These are phyloP conservation scores for Triadica sebifera DNA, from an alignment of 345 rosid species.

Conservation along the genomic window DNA sequence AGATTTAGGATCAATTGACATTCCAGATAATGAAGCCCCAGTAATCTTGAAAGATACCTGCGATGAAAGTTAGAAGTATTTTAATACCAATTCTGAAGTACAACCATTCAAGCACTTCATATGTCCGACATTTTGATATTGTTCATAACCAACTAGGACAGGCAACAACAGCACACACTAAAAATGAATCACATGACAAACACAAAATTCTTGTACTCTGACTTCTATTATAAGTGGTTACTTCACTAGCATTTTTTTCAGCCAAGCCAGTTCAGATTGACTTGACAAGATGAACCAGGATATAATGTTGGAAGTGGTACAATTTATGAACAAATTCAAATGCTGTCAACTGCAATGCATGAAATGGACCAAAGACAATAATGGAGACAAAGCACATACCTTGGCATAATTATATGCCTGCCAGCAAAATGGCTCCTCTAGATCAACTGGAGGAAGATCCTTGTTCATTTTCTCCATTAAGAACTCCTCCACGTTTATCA, in stretches of 20 bases:
- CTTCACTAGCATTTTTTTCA: not conserved
- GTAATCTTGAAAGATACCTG: conserved; percentile 81
- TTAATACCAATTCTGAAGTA: not conserved
- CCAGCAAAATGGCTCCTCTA: conserved; percentile 97
- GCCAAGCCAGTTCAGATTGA: not conserved
- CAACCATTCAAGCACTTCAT: not conserved
- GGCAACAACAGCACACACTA: not conserved
- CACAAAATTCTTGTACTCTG: not conserved
- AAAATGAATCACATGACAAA: not conserved
- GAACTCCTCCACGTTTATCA: conserved; percentile 72
- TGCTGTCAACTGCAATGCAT: conserved; percentile 1
- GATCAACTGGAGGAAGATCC: conserved; percentile 78
- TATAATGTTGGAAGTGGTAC: not conserved
- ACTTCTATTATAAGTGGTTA: not conserved
- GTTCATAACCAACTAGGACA: not conserved
- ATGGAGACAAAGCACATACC: conserved; percentile 34
- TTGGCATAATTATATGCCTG: conserved; percentile 90
- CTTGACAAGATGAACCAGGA: not conserved
- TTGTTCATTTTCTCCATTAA: conserved; percentile 81
- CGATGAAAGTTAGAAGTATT: conserved; percentile 6
- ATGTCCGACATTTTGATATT: not conserved
- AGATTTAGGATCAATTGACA: conserved; percentile 81
- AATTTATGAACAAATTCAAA: not conserved
- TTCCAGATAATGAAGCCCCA: conserved; percentile 78
- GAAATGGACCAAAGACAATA: conserved; percentile 11